phyloP scores from a whole-genome alignment of 495 filamentous ascomycete genomes.

The Arthonia radiata region DNA sequence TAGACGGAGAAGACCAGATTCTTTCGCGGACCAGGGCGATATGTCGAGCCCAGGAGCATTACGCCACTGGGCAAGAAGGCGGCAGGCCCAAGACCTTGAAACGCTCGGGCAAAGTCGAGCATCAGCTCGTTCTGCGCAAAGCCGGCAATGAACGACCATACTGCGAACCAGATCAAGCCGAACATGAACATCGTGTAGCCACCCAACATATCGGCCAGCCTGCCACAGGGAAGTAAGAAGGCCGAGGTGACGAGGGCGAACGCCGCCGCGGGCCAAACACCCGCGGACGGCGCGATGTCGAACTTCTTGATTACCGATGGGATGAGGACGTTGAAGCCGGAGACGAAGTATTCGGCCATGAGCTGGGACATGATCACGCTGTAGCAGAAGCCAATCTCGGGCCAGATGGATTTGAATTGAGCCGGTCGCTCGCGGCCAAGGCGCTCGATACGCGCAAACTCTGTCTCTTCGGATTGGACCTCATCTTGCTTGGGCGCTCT shows the following conservation, averaged over 20 bases:
- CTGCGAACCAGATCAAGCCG: conserved; percentile 43
- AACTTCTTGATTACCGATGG: conserved; percentile 39
- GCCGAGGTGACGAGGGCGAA: conserved; percentile 49
- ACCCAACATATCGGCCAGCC: conserved; percentile 44
- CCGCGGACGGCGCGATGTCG: conserved; percentile 33
- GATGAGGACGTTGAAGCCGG: conserved; percentile 63
- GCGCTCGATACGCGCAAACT: conserved; percentile 26
- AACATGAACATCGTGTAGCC: conserved; percentile 43
- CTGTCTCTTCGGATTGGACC: conserved; percentile 3
- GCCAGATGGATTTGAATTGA: conserved; percentile 30
- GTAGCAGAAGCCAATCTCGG: conserved; percentile 46
- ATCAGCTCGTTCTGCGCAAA: conserved; percentile 44
- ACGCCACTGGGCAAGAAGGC: conserved; percentile 56
- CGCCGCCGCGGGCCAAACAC: conserved; percentile 60
- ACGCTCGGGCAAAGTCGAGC: conserved; percentile 50
- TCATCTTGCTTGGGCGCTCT: background rate
- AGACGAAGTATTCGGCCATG: conserved; percentile 62
- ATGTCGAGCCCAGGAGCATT: conserved; percentile 56
- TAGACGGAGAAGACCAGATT: conserved; percentile 68
- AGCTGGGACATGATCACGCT: conserved; percentile 51
- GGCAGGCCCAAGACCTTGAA: conserved; percentile 57
- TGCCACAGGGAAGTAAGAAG: conserved; percentile 54
- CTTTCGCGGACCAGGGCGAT: conserved; percentile 65
- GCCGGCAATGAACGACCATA: conserved; percentile 51
- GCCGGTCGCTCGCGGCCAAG: conserved; percentile 48